phyloP scores from a whole-genome alignment of 2,329 filamentous ascomycete genomes.

The Aspergillus pseudotamarii region DNA sequence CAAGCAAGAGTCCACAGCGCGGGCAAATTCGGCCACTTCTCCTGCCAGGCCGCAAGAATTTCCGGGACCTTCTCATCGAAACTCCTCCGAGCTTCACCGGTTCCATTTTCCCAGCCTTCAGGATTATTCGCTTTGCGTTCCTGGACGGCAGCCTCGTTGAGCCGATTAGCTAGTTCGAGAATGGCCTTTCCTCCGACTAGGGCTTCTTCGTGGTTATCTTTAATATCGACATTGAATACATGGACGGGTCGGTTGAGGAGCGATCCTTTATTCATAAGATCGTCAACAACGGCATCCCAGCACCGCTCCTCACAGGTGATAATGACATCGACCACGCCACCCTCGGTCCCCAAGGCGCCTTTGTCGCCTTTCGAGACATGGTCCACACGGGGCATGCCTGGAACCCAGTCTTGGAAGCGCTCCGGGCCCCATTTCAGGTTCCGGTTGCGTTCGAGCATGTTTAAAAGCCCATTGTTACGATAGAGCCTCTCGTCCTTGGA shows the following conservation, averaged over 20 bases:
- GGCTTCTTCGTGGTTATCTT: conserved; percentile 97
- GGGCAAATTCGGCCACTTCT: conserved; percentile 87
- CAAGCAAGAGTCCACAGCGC: conserved; percentile 93
- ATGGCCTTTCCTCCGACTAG: conserved; percentile 88
- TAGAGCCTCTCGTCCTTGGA: conserved; percentile 86
- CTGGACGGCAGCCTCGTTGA: conserved; percentile 78
- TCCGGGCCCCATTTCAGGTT: conserved; percentile 94
- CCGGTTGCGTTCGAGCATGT: conserved; percentile 92
- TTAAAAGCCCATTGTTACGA: conserved; percentile 86
- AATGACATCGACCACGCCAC: conserved; percentile 87
- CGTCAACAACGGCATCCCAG: conserved; percentile 96
- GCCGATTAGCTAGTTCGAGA: conserved; percentile 80
- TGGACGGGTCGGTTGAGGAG: conserved; percentile 92
- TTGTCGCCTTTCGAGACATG: conserved; percentile 69
- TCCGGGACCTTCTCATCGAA: conserved; percentile 96
- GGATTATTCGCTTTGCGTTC: conserved; percentile 71
- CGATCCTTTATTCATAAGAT: conserved; percentile 81
- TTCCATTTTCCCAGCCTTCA: conserved; percentile 69
- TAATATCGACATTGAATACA: conserved; percentile 98
- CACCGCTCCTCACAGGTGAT: conserved; percentile 98
- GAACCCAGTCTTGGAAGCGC: conserved; percentile 95
- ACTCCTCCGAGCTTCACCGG: conserved; percentile 66
- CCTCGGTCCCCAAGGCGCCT: conserved; percentile 79
- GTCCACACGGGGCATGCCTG: conserved; percentile 80
- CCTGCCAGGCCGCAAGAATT: conserved; percentile 89